Percentiles rank a stretch among this genome's conserved stretches.
Evolutionary conservation across 2,329 filamentous ascomycete species (phyloP).

Genomic region (Cercospora brassicicola): DNA sequence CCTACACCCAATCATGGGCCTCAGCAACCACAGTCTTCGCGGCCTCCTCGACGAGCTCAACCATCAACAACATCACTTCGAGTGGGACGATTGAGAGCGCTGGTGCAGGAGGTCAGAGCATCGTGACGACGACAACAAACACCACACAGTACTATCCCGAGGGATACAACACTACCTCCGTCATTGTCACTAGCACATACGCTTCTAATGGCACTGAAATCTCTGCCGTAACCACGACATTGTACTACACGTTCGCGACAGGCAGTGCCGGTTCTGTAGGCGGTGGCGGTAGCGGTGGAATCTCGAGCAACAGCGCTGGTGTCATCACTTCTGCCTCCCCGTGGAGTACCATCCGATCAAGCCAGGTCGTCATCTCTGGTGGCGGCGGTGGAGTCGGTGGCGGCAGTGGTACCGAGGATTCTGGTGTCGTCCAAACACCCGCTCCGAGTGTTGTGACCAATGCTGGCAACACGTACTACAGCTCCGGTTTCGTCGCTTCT

Average conservation of each 20-base stretch:
- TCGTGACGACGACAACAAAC: conserved; percentile 24
- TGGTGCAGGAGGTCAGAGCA: conserved; percentile 25
- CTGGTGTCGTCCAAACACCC: conserved; percentile 20
- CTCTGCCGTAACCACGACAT: conserved; percentile 29
- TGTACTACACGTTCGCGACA: conserved; percentile 30
- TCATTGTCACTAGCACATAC: conserved; percentile 29
- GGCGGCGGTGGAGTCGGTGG: conserved; percentile 21
- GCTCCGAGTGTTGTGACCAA: conserved; percentile 25
- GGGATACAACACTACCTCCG: conserved; percentile 29
- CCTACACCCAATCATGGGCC: conserved; percentile 34
- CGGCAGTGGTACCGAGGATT: conserved; percentile 18
- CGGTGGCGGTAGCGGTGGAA: conserved; percentile 22
- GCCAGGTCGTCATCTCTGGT: conserved; percentile 24
- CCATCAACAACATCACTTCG: conserved; percentile 24
- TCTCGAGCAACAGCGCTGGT: conserved; percentile 22
- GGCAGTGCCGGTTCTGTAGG: conserved; percentile 25
- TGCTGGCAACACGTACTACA: conserved; percentile 27
- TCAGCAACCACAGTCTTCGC: conserved; percentile 34
- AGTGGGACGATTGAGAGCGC: conserved; percentile 17
- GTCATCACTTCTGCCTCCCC: conserved; percentile 26
- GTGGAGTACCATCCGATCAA: conserved; percentile 25
- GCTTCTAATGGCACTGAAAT: conserved; percentile 29
- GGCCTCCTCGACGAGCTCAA: conserved; percentile 25
- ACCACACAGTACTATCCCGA: conserved; percentile 20
- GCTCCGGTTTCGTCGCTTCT: conserved; percentile 27